Base-by-base conservation (phyloP, 352 stramenopile species). In the Pythium utonaiense region DNA sequence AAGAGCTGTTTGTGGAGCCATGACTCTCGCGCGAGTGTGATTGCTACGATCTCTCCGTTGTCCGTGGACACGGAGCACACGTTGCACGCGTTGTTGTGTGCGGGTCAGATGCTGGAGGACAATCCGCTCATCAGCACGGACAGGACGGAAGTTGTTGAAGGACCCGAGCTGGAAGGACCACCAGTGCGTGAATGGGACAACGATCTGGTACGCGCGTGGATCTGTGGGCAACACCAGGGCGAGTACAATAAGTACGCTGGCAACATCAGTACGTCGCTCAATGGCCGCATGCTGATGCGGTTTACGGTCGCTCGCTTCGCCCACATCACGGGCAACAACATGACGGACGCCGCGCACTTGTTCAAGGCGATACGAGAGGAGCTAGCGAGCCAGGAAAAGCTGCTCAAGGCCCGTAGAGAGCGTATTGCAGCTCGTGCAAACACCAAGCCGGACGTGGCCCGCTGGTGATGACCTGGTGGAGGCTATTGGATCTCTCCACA, bases 31-130 rank as follows among this genome's bases (percentile, higher is more conserved):
- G 86, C 85, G 2, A 83, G 83, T 33, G 80, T 92, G 59, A 86
- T 96, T 47, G 86, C 88, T 3, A 91, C 80, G 25, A 83, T 93
- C 41, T 93, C 84, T 3, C 88, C 88, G 22, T 48, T 86, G 7
- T 88, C 68, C 0, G 70, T 83, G 13, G 83, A 93, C 66, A 91
- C 80, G 10, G 80, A 90, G 53, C 87, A 96, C 55, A 92, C 80
- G 34, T 57, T 88, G 10, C 81, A 93, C 45, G 91, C 87, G 2
- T 57, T 96, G 24, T 68, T 85, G 27, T 92, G 80, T 52, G 78
- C 79, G 3, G 76, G 73, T 17, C 74, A 88, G 27, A 89, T 94
- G 72, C 60, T 94, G 2, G 80, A 82, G 53, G 80, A 90, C 21
- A 45, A 63, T 2, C 75, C 77, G 12, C 63, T 70, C 3, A 70